Percentiles rank a stretch among this genome's conserved stretches.
Evolutionary conservation across 768 basidiomycete genomes (phyloP).

Genomic region (Suillus tomentosus): DNA sequence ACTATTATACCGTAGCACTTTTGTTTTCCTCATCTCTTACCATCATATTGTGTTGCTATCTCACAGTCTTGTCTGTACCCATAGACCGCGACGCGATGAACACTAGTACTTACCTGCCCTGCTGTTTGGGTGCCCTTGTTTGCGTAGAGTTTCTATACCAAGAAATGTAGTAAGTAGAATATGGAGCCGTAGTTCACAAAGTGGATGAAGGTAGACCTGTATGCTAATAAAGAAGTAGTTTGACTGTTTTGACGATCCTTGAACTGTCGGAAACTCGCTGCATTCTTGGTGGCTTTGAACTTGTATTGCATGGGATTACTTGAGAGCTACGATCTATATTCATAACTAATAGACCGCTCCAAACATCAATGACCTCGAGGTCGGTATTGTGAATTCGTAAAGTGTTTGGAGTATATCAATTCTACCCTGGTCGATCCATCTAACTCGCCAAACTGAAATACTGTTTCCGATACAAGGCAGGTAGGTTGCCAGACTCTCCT

Average conservation of each 20-base stretch:
- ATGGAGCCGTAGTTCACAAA: slow-evolving; percentile 5
- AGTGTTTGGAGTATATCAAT: neutral
- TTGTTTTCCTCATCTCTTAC: neutral
- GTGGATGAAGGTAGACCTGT: slow-evolving; percentile 3
- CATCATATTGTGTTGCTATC: slow-evolving; percentile 14
- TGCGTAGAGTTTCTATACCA: slow-evolving; percentile 28
- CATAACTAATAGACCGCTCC: neutral
- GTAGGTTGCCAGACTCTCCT: neutral
- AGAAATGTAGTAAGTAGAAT: slow-evolving; percentile 8
- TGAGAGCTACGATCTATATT: neutral
- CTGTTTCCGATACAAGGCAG: neutral
- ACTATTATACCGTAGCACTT: slow-evolving; percentile 9
- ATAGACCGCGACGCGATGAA: slow-evolving; percentile 12
- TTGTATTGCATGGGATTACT: too few relatives aligned
- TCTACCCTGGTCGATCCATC: neutral
- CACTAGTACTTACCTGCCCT: slow-evolving; percentile 10
- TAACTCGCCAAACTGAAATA: neutral
- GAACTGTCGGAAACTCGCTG: too few relatives aligned
- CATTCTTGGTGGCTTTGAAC: too few relatives aligned
- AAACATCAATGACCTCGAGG: neutral
- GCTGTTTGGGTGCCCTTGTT: slow-evolving; percentile 1
- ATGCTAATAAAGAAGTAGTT: slow-evolving; percentile 9
- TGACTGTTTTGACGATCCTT: neutral
- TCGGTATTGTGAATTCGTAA: too few relatives aligned
- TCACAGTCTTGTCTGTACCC: slow-evolving; percentile 9